Evolutionary conservation across 306 rosid genomes (phyloP), one percentile per base, ranked within the genome.

Genomic region (Pterocarpus macrocarpus): DNA sequence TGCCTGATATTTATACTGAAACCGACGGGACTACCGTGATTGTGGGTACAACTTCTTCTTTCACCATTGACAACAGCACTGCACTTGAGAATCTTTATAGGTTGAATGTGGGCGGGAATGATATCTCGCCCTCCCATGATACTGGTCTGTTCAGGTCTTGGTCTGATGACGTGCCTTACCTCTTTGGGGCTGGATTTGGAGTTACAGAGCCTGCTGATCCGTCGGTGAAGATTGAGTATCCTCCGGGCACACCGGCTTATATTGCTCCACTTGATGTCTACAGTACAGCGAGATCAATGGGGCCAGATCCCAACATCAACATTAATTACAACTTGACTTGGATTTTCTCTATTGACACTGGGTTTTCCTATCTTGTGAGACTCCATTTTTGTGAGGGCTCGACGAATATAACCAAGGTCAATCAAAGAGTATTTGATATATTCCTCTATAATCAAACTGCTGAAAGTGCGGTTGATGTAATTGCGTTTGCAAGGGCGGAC

Each of bases 81-180:
- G 91, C 94, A 0, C 91, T 95, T 13, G 97, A 93, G 91, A 88
- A 85, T 81, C 71, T 93, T 13, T 90, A 89, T 78, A 74, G 98
- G 86, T 53, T 93, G 43, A 95, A 95, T 62, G 94, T 93, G 14
- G 99, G 99, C 14, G 99, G 99, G 32, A 92, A 90, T 73, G 90
- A 86, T 87, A 93, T 95, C 56, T 88, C 96, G 2, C 94, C 98
- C 0, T 80, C 92, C 2, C 80, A 57, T 0, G 99, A 95, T 88
- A 93, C 98, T 0, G 99, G 97, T 58, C 65, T 95, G 86, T 91
- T 86, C 53, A 90, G 99, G 91, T 81, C 92, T 16, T 95, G 99
- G 99, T 49, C 45, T 57, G 97, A 90, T 84, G 98, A 95, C 55
- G 2, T 84, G 10, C 78, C 61, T 5, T 93, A 64, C 83, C 39